A percentile compares a stretch with the other conserved stretches of the same genome.
phyloP scores from a whole-genome alignment of 192 early-diverging fungal genomes.

The Rhizophlyctis rosea region DNA sequence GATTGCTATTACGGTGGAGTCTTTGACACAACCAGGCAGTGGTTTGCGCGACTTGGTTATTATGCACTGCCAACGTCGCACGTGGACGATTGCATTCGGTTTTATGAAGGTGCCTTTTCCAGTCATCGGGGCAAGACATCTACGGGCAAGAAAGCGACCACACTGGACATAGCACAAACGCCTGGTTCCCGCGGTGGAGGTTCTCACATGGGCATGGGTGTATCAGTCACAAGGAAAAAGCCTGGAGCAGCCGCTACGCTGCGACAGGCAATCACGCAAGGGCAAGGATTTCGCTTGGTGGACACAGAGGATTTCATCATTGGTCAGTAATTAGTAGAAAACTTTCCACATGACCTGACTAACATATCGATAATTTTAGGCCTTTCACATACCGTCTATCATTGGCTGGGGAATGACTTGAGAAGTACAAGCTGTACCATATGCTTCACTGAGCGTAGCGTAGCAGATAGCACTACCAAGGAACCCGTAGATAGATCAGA shows the following conservation, averaged over 20 bases:
- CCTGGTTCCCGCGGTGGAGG: no score
- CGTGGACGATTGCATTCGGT: slow-evolving; percentile 31
- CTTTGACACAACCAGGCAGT: slow-evolving; percentile 23
- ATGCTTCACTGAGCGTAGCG: slow-evolving; percentile 43
- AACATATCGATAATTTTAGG: slow-evolving; percentile 15
- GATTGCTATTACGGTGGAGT: not conserved
- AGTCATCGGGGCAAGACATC: slow-evolving; percentile 13
- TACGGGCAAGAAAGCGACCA: slow-evolving; percentile 23
- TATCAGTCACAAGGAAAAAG: slow-evolving; percentile 21
- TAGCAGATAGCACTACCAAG: slow-evolving; percentile 25
- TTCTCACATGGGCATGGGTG: not conserved
- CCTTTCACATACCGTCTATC: slow-evolving; percentile 39
- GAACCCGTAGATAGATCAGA: slow-evolving; percentile 10
- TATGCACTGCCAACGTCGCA: slow-evolving; percentile 41
- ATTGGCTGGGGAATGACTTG: slow-evolving; percentile 53
- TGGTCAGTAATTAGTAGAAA: slow-evolving; percentile 23
- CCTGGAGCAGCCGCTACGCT: slow-evolving; percentile 28
- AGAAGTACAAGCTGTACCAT: slow-evolving; percentile 30
- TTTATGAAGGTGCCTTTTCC: slow-evolving; percentile 39
- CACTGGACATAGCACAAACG: slow-evolving; percentile 22
- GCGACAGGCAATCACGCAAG: slow-evolving; percentile 27
- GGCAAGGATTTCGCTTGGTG: slow-evolving; percentile 45
- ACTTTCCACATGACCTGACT: not conserved
- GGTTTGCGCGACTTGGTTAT: slow-evolving; percentile 54
- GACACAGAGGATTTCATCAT: slow-evolving; percentile 51